These are phyloP conservation scores for Castanea mollissima DNA, from an alignment of 306 rosid species.

Conservation along the genomic window DNA sequence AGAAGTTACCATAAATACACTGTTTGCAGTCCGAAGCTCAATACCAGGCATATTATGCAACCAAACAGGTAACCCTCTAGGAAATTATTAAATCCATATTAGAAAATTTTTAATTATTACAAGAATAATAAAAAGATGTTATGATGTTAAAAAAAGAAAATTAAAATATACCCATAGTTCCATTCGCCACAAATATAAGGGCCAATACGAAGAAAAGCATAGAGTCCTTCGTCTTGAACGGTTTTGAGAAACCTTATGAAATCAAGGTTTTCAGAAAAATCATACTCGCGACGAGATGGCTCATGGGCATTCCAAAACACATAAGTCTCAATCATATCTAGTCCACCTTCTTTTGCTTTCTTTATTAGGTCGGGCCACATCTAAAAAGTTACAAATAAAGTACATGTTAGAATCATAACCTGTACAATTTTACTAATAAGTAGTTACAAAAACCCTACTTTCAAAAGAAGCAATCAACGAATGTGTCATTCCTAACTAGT, in stretches of 20 bases:
- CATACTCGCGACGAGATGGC: slow-evolving; percentile 7
- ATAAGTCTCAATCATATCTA: slow-evolving; percentile 36
- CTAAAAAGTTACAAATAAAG: background rate
- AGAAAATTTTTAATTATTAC: background rate
- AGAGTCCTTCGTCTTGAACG: slow-evolving; percentile 12
- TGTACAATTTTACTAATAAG: no score
- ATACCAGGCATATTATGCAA: slow-evolving; percentile 51
- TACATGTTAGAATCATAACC: no score
- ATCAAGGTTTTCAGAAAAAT: slow-evolving; percentile 37
- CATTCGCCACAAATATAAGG: slow-evolving; percentile 66
- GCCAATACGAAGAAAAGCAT: slow-evolving; percentile 59
- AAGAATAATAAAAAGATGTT: background rate
- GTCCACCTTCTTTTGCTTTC: slow-evolving; percentile 26
- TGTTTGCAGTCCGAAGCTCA: slow-evolving; percentile 43
- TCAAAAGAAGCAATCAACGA: no score
- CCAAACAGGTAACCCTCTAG: slow-evolving; percentile 61
- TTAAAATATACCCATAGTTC: slow-evolving; percentile 47
- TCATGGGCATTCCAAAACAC: slow-evolving; percentile 38
- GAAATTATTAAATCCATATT: background rate
- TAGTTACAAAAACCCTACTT: no score
- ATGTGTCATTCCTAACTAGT: no score
- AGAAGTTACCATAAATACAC: slow-evolving; percentile 40
- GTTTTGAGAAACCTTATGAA: slow-evolving; percentile 19
- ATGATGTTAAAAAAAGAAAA: background rate
- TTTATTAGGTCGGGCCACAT: slow-evolving; percentile 33